phyloP scores from a whole-genome alignment of 257 asterid genomes.

The Orobanche coerulescens region DNA sequence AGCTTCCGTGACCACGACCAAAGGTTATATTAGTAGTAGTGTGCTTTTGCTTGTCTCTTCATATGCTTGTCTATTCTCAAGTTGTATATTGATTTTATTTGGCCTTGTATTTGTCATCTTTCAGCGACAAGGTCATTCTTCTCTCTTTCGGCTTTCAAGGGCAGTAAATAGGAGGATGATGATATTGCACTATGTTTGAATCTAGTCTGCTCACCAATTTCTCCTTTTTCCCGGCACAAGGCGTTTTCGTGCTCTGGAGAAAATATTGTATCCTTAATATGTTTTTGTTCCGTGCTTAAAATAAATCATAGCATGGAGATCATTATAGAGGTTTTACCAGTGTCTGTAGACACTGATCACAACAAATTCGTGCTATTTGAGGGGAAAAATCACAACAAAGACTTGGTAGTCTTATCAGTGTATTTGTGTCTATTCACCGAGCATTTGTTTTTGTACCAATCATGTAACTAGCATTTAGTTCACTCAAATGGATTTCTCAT shows the following conservation, averaged over 20 bases:
- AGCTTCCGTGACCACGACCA: conserved; percentile 49
- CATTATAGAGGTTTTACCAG: conserved; percentile 8
- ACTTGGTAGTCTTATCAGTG: conserved; percentile 21
- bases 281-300: conserved; percentile 17
- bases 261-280: conserved; percentile 1
- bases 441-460: conserved; percentile 22
- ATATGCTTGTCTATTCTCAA: not conserved
- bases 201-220: conserved; percentile 11
- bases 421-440: conserved; percentile 22
- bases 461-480: not conserved
- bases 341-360: conserved; percentile 24
- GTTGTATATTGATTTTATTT: conserved; percentile 14
- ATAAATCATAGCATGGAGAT: conserved; percentile 24
- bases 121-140: conserved; percentile 96
- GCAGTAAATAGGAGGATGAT: conserved; percentile 51
- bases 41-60: not conserved
- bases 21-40: conserved; percentile 52
- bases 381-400: too few relatives aligned
- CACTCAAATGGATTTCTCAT: not conserved
- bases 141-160: conserved; percentile 98
- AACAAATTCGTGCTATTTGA: too few relatives aligned
- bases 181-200: conserved; percentile 8
- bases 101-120: conserved; percentile 27
- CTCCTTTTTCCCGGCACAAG: not conserved
- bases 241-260: conserved; percentile 2